Evolutionary conservation across 192 early-diverging fungal species (phyloP).

Genomic region (Gigaspora rosea): DNA sequence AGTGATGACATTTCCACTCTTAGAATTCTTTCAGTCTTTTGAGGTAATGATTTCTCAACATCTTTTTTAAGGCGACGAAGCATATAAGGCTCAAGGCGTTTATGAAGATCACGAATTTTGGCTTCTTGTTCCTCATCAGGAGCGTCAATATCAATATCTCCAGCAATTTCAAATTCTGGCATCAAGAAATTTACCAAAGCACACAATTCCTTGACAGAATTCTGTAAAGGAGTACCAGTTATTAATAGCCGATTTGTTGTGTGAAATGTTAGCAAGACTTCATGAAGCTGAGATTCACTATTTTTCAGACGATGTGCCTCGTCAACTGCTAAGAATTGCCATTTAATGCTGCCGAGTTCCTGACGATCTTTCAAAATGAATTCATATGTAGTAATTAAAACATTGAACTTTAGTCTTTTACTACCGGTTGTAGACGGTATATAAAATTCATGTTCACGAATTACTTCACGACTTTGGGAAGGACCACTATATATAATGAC

Average conservation of each 20-base stretch:
- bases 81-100: constrained; percentile 85
- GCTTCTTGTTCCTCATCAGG: constrained; percentile 71
- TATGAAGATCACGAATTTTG: constrained; percentile 86
- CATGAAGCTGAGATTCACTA: constrained; percentile 90
- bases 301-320: constrained; percentile 99
- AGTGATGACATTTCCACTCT: constrained; percentile 89
- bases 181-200: constrained; percentile 92
- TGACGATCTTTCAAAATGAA: constrained; percentile 90
- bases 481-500: constrained; percentile 89
- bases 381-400: constrained; percentile 94
- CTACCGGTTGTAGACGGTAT: constrained; percentile 41
- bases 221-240: constrained; percentile 99
- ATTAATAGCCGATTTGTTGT: constrained; percentile 91
- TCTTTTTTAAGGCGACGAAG: constrained; percentile 96
- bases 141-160: constrained; percentile 79
- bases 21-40: constrained; percentile 94
- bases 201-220: constrained; percentile 92
- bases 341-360: constrained; percentile 77
- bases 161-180: constrained; percentile 83
- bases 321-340: constrained; percentile 94
- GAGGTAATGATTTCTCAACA: constrained; percentile 95
- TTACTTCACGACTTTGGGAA: constrained; percentile 73
- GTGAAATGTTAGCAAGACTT: constrained; percentile 83
- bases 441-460: constrained; percentile 96
- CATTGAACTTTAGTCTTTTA: constrained; percentile 81